Conservation (phyloP, 495 filamentous ascomycete genomes). For the Xylaria intraflava region DNA sequence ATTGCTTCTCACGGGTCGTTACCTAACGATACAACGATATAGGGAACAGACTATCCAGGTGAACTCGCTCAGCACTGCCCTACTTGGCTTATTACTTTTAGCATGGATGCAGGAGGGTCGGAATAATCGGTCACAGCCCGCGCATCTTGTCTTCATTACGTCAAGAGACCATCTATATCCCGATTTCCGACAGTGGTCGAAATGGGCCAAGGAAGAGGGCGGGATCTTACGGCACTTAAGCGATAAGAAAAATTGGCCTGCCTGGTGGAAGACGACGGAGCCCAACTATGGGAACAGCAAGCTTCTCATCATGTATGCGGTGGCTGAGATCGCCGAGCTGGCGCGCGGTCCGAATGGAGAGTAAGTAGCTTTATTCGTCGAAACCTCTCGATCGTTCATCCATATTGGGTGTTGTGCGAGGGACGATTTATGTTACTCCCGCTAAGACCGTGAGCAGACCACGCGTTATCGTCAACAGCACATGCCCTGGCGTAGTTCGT, state of each 20-base stretch:
- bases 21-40: too few species aligned
- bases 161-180: not conserved
- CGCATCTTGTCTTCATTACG: not conserved
- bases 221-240: not conserved
- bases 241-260: not conserved
- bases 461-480: not conserved
- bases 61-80: slow-evolving; percentile 15
- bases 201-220: not conserved
- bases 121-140: not conserved
- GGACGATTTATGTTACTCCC: too few species aligned
- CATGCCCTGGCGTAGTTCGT: not conserved
- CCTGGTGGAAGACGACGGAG: not conserved
- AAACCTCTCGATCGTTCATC: not conserved
- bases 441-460: not conserved
- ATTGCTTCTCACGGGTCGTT: too few species aligned
- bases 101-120: not conserved
- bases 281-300: not conserved
- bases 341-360: not conserved
- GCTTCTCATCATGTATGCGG: not conserved
- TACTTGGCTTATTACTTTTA: slow-evolving; percentile 20
- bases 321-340: not conserved
- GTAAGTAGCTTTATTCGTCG: not conserved
- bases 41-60: slow-evolving; percentile 22
- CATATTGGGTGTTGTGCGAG: not conserved
- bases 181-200: not conserved